Conservation (phyloP, 108 stramenopile genomes). For the Fistulifera pelliculosa region DNA sequence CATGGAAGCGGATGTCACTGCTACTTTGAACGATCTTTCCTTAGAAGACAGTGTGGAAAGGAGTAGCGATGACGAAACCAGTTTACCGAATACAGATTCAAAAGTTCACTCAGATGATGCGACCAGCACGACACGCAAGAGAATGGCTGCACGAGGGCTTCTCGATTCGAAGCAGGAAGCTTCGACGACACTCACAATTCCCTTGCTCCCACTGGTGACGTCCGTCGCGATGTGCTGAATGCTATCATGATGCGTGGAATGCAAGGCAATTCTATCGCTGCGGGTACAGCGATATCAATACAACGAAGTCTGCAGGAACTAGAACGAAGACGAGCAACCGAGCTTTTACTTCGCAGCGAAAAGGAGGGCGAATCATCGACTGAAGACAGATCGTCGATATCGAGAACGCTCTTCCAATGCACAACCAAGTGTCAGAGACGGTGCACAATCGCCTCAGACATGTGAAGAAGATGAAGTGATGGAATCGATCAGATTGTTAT, state of each 20-base stretch:
- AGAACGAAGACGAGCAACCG: conserved; percentile 68
- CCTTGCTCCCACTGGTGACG: conserved; percentile 34
- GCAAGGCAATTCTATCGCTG: conserved; percentile 63
- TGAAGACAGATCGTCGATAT: background rate
- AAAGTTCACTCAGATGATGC: background rate
- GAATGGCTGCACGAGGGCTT: background rate
- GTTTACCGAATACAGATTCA: background rate
- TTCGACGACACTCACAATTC: conserved; percentile 3
- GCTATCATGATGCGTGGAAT: conserved; percentile 79
- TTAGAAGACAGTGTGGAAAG: background rate
- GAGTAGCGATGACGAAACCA: background rate
- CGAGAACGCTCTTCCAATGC: conserved; percentile 6
- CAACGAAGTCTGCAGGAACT: conserved; percentile 63
- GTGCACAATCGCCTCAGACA: conserved; percentile 4
- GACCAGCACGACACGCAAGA: background rate
- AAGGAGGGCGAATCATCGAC: conserved; percentile 7
- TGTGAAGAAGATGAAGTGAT: conserved; percentile 75
- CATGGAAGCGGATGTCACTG: background rate
- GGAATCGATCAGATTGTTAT: conserved; percentile 70
- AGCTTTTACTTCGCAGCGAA: conserved; percentile 32
- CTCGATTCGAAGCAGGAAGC: background rate
- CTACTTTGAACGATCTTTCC: background rate
- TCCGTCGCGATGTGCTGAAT: conserved; percentile 77
- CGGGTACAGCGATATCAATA: conserved; percentile 58
- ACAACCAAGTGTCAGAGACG: conserved; percentile 11